Conservation (phyloP, 202 grass and related monocot species). For the Dendrocalamus latiflorus region DNA sequence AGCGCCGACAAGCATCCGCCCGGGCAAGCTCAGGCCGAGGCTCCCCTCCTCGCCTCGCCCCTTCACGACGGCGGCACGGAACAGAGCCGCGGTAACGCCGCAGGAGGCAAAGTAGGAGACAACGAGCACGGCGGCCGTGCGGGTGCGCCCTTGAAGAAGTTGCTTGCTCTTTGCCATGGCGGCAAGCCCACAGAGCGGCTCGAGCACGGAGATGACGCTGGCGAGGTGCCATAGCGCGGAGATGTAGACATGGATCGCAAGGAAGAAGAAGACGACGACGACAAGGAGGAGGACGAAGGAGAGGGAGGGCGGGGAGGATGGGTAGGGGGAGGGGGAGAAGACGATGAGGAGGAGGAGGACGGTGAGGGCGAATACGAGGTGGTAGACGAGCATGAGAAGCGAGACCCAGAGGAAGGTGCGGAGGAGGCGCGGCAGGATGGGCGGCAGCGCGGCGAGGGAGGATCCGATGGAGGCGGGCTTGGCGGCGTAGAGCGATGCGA, state of each 20-base stretch:
- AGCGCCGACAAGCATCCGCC: conserved; percentile 47
- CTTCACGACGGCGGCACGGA: conserved; percentile 86
- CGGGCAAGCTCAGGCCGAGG: conserved; percentile 43
- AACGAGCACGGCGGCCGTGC: conserved; percentile 58
- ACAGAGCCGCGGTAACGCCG: conserved; percentile 52
- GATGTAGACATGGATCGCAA: conserved; percentile 89
- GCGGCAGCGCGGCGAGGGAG: conserved; percentile 61
- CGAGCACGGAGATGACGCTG: conserved; percentile 90
- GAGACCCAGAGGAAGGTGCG: conserved; percentile 88
- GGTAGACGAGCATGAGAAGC: conserved; percentile 78
- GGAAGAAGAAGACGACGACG: conserved; percentile 52
- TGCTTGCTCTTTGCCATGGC: conserved; percentile 86
- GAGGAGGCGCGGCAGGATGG: conserved; percentile 77
- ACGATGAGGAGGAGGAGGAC: conserved; percentile 49
- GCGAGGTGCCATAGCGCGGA: conserved; percentile 97
- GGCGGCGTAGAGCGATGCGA: conserved; percentile 87
- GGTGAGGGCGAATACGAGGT: conserved; percentile 50
- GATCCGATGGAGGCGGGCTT: conserved; percentile 69
- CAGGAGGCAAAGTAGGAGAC: conserved; percentile 68
- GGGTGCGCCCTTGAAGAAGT: conserved; percentile 56
- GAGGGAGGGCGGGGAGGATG: not conserved
- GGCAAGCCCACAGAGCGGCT: conserved; percentile 75
- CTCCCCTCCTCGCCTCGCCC: conserved; percentile 66
- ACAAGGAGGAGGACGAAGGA: conserved; percentile 43
- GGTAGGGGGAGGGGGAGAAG: not conserved